Evolutionary conservation across 352 stramenopile genomes (phyloP), one percentile per base, ranked within the genome.

Genomic region (Phytopythium ostracodes): DNA sequence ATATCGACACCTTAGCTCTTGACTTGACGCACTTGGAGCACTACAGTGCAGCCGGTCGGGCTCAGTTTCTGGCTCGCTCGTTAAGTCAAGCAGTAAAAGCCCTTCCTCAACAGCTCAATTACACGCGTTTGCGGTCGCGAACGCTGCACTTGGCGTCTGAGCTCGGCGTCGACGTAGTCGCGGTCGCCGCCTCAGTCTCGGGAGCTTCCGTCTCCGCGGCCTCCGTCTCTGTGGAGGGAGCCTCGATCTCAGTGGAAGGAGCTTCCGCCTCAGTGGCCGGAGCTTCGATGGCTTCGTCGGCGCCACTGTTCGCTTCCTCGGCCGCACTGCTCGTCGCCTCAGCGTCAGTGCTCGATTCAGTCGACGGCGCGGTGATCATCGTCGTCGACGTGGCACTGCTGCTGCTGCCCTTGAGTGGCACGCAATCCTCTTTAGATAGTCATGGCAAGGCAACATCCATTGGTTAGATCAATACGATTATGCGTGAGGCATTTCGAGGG

Each of bases 351-450:
- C 27, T 56, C 50, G 49, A 40, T 22, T 52, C 38, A 51, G 35
- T 59, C 22, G 53, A 66, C n/a, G 36, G 11, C 17, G 27, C 6
- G 35, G 33, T 38, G 67, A 60, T 68, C 35, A 65, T 71, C 1
- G 62, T 63, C 0, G 63, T 73, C 14, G 63, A 47, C 7, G 60
- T 67, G 31, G 52, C 40, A 12, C 56, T 63, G 52, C 62, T 49
- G 27, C 59, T 65, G 12, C 65, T 60, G 3, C 68, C 68, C 35
- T 63, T 66, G 49, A 75, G 68, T 22, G 68, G 68, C 17, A 75
- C 65, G 22, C 68, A 75, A 54, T 75, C 58, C 68, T 75, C 58
- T 63, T 31, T 25, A 15, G 44, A 8, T 6, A n/a, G 12, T n/a
- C 44, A 51, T 17, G 31, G 0, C 44, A 51, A 25, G 7, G 2